These are phyloP conservation scores for Daldinia bambusicola DNA, from an alignment of 495 filamentous ascomycete genomes.

Conservation along the genomic window DNA sequence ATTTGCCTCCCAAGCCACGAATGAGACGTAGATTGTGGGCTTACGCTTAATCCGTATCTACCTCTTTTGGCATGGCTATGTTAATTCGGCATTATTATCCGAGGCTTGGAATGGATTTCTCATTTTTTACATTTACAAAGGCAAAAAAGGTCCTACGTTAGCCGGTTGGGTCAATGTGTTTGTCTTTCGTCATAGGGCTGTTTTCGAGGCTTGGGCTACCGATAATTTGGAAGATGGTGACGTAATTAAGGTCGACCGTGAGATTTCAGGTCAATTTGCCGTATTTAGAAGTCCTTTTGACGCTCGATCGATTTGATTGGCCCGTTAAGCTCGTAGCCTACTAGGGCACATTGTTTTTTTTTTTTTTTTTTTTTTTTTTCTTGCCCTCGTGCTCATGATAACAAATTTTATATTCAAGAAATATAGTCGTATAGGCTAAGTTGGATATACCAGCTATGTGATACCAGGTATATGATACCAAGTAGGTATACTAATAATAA, in stretches of 20 bases:
- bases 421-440: no score
- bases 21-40: neutral
- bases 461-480: no score
- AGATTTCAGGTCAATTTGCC: conserved; percentile 1
- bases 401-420: no score
- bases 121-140: conserved; percentile 4
- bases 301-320: conserved; percentile 19
- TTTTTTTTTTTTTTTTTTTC: no score
- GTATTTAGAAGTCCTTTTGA: neutral
- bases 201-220: neutral
- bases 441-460: no score
- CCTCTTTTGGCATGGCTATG: neutral
- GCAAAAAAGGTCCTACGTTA: neutral
- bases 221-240: no score
- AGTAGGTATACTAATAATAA: no score
- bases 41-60: neutral
- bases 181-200: conserved; percentile 21
- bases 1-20: conserved; percentile 11
- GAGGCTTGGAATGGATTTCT: neutral
- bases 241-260: conserved; percentile 13
- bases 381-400: no score
- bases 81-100: conserved; percentile 11
- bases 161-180: neutral
- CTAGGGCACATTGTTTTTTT: no score
- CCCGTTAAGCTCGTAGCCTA: neutral